Conservation (phyloP, 208 protist species). For the Trypanosomatidae sp. region DNA sequence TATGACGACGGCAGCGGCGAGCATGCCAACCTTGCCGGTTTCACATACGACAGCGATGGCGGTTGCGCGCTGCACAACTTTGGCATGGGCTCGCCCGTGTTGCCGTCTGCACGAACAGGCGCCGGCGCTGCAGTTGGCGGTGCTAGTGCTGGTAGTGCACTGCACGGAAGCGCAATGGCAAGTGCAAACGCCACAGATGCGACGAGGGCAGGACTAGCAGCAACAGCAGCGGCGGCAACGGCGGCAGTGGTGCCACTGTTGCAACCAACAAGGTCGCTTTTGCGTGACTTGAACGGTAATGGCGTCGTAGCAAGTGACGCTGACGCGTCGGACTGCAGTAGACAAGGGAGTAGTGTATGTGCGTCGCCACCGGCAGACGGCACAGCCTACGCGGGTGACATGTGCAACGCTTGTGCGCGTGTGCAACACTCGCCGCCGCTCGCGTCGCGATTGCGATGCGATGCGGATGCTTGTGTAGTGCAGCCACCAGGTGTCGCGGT, state of each 20-base stretch:
- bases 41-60: constrained; percentile 52
- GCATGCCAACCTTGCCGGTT: constrained; percentile 33
- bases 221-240: neutral
- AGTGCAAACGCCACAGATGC: neutral
- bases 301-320: neutral
- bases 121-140: too few species aligned
- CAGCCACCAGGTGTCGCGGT: too few species aligned
- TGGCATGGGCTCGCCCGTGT: neutral
- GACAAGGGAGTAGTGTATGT: neutral
- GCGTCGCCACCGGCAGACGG: too few species aligned
- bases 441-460: too few species aligned
- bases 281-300: too few species aligned
- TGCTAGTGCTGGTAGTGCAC: too few species aligned
- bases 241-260: neutral
- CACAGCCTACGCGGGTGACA: too few species aligned
- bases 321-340: neutral
- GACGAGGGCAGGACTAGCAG: neutral
- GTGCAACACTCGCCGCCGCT: too few species aligned
- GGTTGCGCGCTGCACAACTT: neutral
- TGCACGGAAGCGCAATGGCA: too few species aligned
- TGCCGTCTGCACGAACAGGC: too few species aligned
- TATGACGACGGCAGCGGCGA: constrained; percentile 11
- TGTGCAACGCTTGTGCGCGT: too few species aligned
- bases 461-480: too few species aligned
- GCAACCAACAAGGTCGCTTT: neutral